Base-by-base conservation (phyloP, 2,329 filamentous ascomycete species). In the Pestalotiopsis fici region DNA sequence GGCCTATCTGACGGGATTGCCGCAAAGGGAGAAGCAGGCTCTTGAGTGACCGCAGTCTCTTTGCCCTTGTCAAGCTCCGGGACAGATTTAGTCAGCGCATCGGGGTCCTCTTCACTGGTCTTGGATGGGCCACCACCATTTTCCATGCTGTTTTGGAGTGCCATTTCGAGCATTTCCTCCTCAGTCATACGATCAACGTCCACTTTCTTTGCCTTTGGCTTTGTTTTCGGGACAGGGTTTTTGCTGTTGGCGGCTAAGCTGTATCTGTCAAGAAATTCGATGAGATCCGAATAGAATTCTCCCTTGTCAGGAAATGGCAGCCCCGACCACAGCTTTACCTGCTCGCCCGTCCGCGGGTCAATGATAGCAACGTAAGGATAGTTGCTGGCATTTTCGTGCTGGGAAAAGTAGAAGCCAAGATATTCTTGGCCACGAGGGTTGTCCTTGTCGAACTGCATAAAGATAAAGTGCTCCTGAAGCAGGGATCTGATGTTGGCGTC, bases 311-410 rank as follows among this genome's bases (percentile, higher is more conserved):
- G 91, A 65, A 95, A 93, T 1, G 95, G 93, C 9, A 88, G 86
- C 1, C 95, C 95, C 15, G 93, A 94, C 95, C 96, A 98, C 1
- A 95, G 88, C 82, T 99, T 99, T 78, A 99, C 93, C 79, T 98
- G 94, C 81, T 99, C 96, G 69, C 96, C 96, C 0, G 96, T 99
- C 68, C 96, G 88, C 2, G 96, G 96, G 74, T 99, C 96, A 69
- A 99, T 90, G 69, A 99, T 97, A 57, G 94, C 94, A 67, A 98
- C 96, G 77, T 99, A 95, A 5, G 96, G 96, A 77, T 97, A 99
- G 73, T 95, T 94, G 75, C 95, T 92, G n/a, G 90, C 87, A 75
- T 92, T 92, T 74, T 97, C 94, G 72, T 92, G 89, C 65, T 89
- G 87, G 77, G 84, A 83, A 70, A 98, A 95, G 82, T 99, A 99